These are phyloP conservation scores for Syzygium aromaticum DNA, from an alignment of 345 rosid species.

Conservation along the genomic window DNA sequence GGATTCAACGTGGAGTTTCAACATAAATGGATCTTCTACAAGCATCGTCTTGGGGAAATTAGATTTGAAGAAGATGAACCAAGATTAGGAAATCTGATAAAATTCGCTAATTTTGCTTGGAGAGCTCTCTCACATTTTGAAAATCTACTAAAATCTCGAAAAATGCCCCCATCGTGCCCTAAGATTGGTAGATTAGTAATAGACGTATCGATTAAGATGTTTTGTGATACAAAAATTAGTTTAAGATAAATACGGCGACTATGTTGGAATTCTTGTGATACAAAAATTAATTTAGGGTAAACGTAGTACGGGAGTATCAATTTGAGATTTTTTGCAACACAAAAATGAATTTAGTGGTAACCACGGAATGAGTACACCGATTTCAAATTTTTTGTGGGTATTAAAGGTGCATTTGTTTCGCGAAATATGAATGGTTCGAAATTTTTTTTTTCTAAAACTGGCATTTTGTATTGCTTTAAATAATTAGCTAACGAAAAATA, in stretches of 20 bases:
- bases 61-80: not conserved
- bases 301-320: rapidly evolving
- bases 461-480: no score
- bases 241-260: not conserved
- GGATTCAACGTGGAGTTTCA: not conserved
- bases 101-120: not conserved
- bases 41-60: not conserved
- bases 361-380: not conserved
- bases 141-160: not conserved
- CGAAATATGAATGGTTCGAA: no score
- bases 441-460: no score
- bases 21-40: not conserved
- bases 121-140: not conserved
- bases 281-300: not conserved
- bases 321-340: not conserved
- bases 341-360: not conserved
- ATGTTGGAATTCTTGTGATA: not conserved
- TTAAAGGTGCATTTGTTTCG: no score
- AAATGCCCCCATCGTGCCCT: no score
- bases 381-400: not conserved
- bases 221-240: not conserved
- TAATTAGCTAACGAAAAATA: no score
- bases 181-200: no score
- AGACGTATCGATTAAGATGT: no score
- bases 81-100: not conserved